Conservation (phyloP, 257 asterid genomes). For the Solanum pennellii region DNA sequence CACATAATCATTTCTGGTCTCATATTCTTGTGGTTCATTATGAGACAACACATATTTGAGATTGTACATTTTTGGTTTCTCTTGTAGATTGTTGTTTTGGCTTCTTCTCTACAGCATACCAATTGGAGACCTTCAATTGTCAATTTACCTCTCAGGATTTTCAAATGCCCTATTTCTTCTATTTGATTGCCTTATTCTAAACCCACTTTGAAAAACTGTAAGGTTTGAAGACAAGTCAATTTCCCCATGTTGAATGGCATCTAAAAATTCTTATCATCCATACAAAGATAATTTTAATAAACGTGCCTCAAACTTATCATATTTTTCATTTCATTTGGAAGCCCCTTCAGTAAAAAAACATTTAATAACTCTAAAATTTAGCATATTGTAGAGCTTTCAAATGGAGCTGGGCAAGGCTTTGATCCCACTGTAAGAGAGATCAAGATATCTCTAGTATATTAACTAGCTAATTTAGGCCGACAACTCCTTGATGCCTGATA, state of each 20-base stretch:
- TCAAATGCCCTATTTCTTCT: background rate
- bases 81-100: background rate
- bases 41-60: background rate
- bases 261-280: too few species aligned
- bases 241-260: background rate
- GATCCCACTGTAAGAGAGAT: background rate
- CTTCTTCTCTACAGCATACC: background rate
- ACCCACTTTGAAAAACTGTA: background rate
- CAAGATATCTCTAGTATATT: slow-evolving; percentile 6
- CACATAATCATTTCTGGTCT: background rate
- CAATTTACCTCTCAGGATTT: background rate
- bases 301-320: slow-evolving; percentile 1
- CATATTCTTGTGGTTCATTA: background rate
- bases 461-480: slow-evolving; percentile 2
- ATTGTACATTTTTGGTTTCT: background rate
- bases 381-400: background rate
- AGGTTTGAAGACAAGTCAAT: background rate
- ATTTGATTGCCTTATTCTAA: background rate
- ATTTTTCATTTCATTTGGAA: slow-evolving; percentile 1
- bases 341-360: background rate
- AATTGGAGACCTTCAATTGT: background rate
- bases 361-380: slow-evolving; percentile 1
- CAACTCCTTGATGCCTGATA: background rate
- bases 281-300: background rate
- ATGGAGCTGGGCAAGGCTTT: background rate